These are phyloP conservation scores for Cryptococcus maquisensis DNA, from an alignment of 1,284 basidiomycete species.

Conservation along the genomic window DNA sequence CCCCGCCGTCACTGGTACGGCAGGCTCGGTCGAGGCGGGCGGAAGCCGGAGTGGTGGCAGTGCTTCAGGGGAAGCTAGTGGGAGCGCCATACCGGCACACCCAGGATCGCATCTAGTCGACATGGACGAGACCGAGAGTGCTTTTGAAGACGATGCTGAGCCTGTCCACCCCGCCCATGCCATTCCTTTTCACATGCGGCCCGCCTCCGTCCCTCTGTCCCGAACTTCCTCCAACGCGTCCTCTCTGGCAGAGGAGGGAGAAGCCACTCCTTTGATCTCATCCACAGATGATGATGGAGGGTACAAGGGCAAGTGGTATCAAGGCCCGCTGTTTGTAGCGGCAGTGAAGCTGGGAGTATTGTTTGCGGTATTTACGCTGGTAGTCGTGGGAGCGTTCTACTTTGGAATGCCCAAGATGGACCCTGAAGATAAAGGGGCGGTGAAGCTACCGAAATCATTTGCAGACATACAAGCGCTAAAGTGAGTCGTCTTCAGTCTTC, in stretches of 20 bases:
- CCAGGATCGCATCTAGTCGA: neutral
- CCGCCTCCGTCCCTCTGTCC: neutral
- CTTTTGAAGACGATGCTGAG: neutral
- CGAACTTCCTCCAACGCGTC: constrained; percentile 4
- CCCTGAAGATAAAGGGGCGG: constrained; percentile 60
- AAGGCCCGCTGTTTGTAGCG: constrained; percentile 65
- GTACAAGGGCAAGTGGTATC: constrained; percentile 35
- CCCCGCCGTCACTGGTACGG: constrained; percentile 2
- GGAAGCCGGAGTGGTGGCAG: neutral
- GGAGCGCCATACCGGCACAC: neutral
- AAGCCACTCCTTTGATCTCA: constrained; percentile 2
- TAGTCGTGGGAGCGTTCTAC: constrained; percentile 71
- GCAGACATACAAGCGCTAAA: constrained; percentile 75
- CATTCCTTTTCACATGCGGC: constrained; percentile 8
- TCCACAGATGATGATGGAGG: constrained; percentile 6
- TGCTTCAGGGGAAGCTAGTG: neutral
- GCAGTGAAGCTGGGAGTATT: constrained; percentile 75
- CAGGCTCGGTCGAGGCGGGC: neutral
- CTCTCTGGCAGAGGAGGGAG: constrained; percentile 11
- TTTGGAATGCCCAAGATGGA: constrained; percentile 73
- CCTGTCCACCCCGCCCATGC: neutral
- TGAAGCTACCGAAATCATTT: constrained; percentile 79
- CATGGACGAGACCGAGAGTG: neutral
- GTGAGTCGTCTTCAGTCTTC: constrained; percentile 25
- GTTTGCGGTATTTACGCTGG: constrained; percentile 63